These are phyloP conservation scores for Xylaria sp. DNA, from an alignment of 495 filamentous ascomycete genomes.

Conservation along the genomic window DNA sequence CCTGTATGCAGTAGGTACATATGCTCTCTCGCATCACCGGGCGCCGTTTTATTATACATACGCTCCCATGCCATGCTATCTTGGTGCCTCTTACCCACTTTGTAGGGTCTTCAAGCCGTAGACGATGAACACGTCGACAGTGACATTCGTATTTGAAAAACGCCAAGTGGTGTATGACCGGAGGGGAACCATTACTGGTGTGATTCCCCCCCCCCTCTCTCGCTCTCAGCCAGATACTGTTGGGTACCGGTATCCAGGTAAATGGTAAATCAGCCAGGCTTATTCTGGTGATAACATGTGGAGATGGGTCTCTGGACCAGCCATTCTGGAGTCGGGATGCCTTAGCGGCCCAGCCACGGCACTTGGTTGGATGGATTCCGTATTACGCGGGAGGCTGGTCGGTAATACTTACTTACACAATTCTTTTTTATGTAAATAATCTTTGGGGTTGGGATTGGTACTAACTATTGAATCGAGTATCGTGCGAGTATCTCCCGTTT, in stretches of 20 bases:
- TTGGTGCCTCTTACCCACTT: conserved; percentile 10
- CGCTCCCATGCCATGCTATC: background rate
- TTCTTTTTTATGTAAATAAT: no score
- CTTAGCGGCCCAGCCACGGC: conserved; percentile 8
- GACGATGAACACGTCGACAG: conserved; percentile 17
- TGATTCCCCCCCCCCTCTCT: background rate
- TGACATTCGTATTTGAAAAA: conserved; percentile 1
- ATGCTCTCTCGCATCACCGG: background rate
- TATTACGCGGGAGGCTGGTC: conserved; percentile 4
- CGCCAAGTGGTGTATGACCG: background rate
- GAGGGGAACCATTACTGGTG: background rate
- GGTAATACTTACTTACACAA: background rate
- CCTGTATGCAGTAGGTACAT: background rate
- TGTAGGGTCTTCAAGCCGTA: background rate
- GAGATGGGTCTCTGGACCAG: background rate
- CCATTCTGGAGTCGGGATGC: background rate
- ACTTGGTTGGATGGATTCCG: background rate
- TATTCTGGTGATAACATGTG: conserved; percentile 1
- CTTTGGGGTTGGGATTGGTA: no score
- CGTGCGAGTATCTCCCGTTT: background rate
- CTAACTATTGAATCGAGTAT: background rate
- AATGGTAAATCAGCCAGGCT: background rate
- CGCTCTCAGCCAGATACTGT: background rate
- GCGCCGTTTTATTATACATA: conserved; percentile 8
- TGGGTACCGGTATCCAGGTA: background rate